Evolutionary conservation across 352 stramenopile genomes (phyloP).

Genomic region (Phytopythium kandeliae): DNA sequence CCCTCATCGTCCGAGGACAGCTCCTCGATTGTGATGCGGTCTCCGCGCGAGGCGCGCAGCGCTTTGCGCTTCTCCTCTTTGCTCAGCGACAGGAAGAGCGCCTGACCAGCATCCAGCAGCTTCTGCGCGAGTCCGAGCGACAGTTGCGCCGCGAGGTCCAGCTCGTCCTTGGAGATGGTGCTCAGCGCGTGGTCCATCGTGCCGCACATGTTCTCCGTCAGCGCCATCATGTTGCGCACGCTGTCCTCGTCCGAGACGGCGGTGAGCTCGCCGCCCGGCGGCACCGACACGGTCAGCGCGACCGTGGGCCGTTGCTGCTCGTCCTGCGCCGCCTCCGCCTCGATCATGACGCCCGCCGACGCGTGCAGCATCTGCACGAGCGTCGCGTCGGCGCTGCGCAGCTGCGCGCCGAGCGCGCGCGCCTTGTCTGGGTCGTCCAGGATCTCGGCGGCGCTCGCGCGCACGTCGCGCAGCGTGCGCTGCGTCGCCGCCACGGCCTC

Average conservation of each 20-base stretch:
- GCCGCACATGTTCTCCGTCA: constrained; percentile 69
- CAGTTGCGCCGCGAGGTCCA: constrained; percentile 57
- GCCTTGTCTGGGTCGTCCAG: constrained; percentile 62
- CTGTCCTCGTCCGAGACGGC: constrained; percentile 49
- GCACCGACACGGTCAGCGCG: constrained; percentile 11
- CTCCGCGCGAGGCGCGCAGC: constrained; percentile 21
- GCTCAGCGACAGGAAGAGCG: constrained; percentile 65
- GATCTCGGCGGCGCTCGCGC: constrained; percentile 47
- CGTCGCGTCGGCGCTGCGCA: constrained; percentile 38
- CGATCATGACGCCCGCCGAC: constrained; percentile 18
- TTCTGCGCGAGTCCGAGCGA: constrained; percentile 73
- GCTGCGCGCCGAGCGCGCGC: constrained; percentile 42
- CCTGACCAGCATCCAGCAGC: constrained; percentile 56
- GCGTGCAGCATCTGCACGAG: constrained; percentile 37
- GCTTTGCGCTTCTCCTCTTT: constrained; percentile 50
- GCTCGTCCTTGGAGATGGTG: constrained; percentile 71
- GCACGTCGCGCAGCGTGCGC: constrained; percentile 54
- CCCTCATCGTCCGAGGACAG: constrained; percentile 29
- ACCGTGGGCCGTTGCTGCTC: neutral
- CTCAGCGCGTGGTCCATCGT: constrained; percentile 68
- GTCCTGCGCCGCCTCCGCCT: constrained; percentile 1
- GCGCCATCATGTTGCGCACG: constrained; percentile 65
- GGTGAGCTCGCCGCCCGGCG: constrained; percentile 5
- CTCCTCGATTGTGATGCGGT: constrained; percentile 75
- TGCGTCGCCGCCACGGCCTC: constrained; percentile 55